Percentiles rank a stretch among this genome's conserved stretches.
phyloP scores from a whole-genome alignment of 768 basidiomycete species.

The Coprinellus micaceus region DNA sequence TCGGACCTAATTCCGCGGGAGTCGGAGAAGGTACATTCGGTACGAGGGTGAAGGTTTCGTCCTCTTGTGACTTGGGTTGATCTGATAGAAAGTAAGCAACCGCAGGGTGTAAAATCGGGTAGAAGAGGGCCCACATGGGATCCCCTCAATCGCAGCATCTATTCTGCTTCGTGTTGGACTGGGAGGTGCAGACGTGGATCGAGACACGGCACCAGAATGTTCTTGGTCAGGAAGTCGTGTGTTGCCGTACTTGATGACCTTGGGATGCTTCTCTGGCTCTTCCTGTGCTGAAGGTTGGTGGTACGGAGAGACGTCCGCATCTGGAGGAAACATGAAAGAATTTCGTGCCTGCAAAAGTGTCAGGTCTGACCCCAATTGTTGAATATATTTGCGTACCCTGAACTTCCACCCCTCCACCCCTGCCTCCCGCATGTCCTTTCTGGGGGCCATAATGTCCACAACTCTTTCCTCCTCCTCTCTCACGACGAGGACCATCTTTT shows the following conservation, averaged over 20 bases:
- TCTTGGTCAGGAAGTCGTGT: constrained; percentile 81
- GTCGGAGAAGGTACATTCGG: constrained; percentile 86
- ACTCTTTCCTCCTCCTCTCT: constrained; percentile 23
- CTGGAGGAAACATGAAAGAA: constrained; percentile 92
- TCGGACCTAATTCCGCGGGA: constrained; percentile 73
- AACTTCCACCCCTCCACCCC: constrained; percentile 82
- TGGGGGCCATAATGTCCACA: constrained; percentile 72
- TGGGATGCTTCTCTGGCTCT: constrained; percentile 39
- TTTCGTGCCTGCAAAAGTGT: constrained; percentile 71
- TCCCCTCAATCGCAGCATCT: constrained; percentile 89
- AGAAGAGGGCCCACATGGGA: constrained; percentile 62
- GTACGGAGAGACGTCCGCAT: constrained; percentile 83
- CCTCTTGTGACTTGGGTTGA: constrained; percentile 53
- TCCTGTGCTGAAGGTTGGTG: constrained; percentile 33
- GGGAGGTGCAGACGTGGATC: constrained; percentile 57
- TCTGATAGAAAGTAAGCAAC: constrained; percentile 38
- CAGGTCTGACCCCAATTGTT: neutral
- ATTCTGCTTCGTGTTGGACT: constrained; percentile 91
- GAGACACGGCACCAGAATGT: constrained; percentile 37
- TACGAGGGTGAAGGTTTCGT: constrained; percentile 68
- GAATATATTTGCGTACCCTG: constrained; percentile 44
- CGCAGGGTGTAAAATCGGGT: constrained; percentile 2
- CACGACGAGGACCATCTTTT: constrained; percentile 19
- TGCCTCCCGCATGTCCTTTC: constrained; percentile 66
- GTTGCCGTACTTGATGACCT: constrained; percentile 70